A percentile compares a stretch with the other conserved stretches of the same genome.
Evolutionary conservation across 2,329 filamentous ascomycete species (phyloP).

Genomic region (Pseudogymnoascus sp.): DNA sequence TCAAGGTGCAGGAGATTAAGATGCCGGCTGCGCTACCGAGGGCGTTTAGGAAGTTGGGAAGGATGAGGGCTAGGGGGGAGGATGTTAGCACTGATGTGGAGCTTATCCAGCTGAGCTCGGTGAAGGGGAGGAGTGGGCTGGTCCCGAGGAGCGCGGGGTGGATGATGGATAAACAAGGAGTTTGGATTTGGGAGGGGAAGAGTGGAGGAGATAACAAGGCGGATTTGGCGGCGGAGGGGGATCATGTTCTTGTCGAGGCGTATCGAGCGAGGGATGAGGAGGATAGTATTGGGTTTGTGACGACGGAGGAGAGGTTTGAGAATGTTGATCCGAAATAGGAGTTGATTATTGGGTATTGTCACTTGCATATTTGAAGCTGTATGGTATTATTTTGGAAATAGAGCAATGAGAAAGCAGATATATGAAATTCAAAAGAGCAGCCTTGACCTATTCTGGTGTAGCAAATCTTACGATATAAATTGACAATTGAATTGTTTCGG

Average conservation of each 20-base stretch:
- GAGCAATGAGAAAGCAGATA: background rate
- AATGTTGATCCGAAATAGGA: background rate
- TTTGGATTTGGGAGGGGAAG: background rate
- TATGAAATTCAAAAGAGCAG: background rate
- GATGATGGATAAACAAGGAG: background rate
- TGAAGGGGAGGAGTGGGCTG: background rate
- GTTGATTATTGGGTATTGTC: background rate
- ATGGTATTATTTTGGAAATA: background rate
- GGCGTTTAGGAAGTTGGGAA: background rate
- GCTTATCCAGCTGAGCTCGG: background rate
- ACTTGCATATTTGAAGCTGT: background rate
- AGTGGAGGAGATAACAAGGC: background rate
- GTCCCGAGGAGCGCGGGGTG: background rate
- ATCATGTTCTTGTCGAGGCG: background rate
- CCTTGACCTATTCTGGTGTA: background rate
- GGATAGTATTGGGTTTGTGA: background rate
- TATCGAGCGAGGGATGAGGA: background rate
- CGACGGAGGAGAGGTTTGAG: constrained; percentile 1
- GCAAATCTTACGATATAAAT: background rate
- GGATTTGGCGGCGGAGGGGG: background rate
- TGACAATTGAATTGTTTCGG: background rate
- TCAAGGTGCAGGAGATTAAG: background rate
- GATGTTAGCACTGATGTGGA: background rate
- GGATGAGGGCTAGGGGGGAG: background rate
- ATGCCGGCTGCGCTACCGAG: background rate